Percentiles rank a stretch among this genome's conserved stretches.
Evolutionary conservation across 257 asterid genomes (phyloP).

Genomic region (Echites panduratus): DNA sequence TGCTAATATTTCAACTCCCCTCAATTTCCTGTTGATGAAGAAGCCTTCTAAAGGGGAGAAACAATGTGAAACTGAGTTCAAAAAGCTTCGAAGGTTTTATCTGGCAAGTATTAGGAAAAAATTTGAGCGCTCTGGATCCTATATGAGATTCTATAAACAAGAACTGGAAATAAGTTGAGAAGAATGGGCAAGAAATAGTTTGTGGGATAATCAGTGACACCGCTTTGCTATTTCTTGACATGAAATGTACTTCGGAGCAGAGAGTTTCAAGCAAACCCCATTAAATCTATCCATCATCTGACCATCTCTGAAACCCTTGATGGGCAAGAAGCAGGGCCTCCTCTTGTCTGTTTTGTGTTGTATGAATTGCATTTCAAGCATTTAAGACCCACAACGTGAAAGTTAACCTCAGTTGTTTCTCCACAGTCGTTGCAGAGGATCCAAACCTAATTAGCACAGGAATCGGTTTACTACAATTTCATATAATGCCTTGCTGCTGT

Average conservation of each 20-base stretch:
- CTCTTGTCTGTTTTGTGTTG: constrained; percentile 59
- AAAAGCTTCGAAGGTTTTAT: no score
- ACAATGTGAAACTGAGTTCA: background rate
- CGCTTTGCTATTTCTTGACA: constrained; percentile 1
- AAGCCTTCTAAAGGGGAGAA: background rate
- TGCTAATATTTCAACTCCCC: background rate
- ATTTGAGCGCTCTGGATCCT: background rate
- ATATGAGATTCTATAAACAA: background rate
- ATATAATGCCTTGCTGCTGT: background rate
- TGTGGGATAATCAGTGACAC: background rate
- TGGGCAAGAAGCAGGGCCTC: constrained; percentile 35
- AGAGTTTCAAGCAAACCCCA: background rate
- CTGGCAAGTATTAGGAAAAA: no score
- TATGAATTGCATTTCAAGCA: constrained; percentile 59
- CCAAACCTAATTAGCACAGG: constrained; percentile 42
- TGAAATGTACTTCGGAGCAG: constrained; percentile 1
- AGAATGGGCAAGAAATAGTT: background rate
- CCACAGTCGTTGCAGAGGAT: constrained; percentile 71
- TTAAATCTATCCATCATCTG: constrained; percentile 8
- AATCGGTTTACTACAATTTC: background rate
- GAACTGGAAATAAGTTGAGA: background rate
- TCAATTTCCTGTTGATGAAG: background rate
- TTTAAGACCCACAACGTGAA: constrained; percentile 48
- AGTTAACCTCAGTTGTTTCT: constrained; percentile 53
- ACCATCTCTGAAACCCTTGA: constrained; percentile 29